Percentiles rank a stretch among this genome's conserved stretches.
phyloP scores from a whole-genome alignment of 2,329 filamentous ascomycete genomes.

The Meredithiella fracta region DNA sequence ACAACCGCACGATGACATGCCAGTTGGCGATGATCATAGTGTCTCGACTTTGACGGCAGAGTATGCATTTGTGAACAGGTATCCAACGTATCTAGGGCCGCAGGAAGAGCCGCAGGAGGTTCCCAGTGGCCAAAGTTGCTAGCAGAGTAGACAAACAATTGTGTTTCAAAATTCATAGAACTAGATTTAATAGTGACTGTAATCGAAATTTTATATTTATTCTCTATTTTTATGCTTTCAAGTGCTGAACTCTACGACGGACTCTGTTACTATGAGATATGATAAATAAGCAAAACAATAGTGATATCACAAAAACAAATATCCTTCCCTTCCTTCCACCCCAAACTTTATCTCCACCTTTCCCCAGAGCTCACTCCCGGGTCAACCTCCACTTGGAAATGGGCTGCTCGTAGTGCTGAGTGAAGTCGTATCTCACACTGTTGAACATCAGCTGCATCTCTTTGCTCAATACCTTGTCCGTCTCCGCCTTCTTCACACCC shows the following conservation, averaged over 20 bases:
- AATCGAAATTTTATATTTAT: no score
- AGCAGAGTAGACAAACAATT: neutral
- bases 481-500: slow-evolving; percentile 23
- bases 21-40: neutral
- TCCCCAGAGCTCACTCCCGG: neutral
- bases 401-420: slow-evolving; percentile 25
- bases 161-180: no score
- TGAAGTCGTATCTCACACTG: slow-evolving; percentile 28
- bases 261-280: neutral
- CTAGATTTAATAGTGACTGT: no score
- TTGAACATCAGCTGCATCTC: slow-evolving; percentile 23
- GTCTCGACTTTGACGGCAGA: neutral
- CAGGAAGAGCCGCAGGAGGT: neutral
- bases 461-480: slow-evolving; percentile 21
- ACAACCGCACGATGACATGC: neutral
- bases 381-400: neutral
- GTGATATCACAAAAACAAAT: neutral
- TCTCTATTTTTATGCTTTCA: neutral
- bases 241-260: slow-evolving; percentile 2
- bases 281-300: slow-evolving; percentile 4
- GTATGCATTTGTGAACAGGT: neutral
- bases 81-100: neutral
- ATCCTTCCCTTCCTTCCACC: neutral
- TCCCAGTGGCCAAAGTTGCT: neutral
- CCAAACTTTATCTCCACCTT: neutral